These are phyloP conservation scores for Ceratocystis huliohia DNA, from an alignment of 2,329 filamentous ascomycete species.

Conservation along the genomic window DNA sequence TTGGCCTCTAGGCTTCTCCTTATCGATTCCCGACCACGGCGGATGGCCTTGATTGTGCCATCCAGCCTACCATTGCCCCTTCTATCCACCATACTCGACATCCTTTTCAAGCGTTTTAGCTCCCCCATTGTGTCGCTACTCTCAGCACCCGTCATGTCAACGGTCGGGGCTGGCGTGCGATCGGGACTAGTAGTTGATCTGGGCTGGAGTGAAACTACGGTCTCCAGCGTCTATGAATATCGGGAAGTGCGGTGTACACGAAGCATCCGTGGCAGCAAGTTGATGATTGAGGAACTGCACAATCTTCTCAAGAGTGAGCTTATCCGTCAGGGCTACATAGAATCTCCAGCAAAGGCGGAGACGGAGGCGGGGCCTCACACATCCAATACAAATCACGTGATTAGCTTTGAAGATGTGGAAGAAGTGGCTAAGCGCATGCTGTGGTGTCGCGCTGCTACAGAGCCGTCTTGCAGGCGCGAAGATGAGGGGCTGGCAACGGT, in stretches of 20 bases:
- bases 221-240: constrained; percentile 83
- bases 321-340: constrained; percentile 22
- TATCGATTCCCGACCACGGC: constrained; percentile 63
- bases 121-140: constrained; percentile 69
- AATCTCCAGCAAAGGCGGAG: constrained; percentile 23
- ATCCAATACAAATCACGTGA: constrained; percentile 26
- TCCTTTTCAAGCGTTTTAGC: constrained; percentile 69
- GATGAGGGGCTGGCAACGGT: constrained; percentile 38
- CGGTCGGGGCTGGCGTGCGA: constrained; percentile 68
- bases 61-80: constrained; percentile 65
- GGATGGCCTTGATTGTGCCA: constrained; percentile 62
- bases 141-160: constrained; percentile 59
- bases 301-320: constrained; percentile 43
- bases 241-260: constrained; percentile 61
- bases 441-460: constrained; percentile 49
- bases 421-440: constrained; percentile 62
- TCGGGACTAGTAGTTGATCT: constrained; percentile 81
- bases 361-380: constrained; percentile 21
- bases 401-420: constrained; percentile 69
- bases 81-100: constrained; percentile 61
- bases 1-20: constrained; percentile 41
- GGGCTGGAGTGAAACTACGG: constrained; percentile 80
- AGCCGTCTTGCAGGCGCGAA: constrained; percentile 22
- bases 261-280: constrained; percentile 61
- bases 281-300: constrained; percentile 57